A percentile compares a stretch with the other conserved stretches of the same genome.
phyloP scores from a whole-genome alignment of 140 eudicot species.

The Flaveria floridana region DNA sequence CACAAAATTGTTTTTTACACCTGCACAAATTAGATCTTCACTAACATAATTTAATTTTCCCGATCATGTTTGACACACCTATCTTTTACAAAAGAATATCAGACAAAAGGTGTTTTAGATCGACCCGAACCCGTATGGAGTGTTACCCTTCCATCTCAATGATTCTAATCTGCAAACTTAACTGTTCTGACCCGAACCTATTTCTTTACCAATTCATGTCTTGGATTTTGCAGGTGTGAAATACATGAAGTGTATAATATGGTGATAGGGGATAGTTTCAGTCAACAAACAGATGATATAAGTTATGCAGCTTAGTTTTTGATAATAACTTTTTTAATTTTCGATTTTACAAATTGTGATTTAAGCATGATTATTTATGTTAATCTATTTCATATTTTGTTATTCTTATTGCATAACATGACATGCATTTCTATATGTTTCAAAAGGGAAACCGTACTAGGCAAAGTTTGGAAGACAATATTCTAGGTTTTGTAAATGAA shows the following conservation, averaged over 20 bases:
- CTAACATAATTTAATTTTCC: background rate
- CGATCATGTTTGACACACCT: background rate
- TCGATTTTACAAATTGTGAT: constrained; percentile 32
- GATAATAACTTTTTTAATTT: constrained; percentile 3
- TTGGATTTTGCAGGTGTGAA: constrained; percentile 30
- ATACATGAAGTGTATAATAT: constrained; percentile 26
- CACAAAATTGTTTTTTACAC: background rate
- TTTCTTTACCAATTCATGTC: constrained; percentile 1
- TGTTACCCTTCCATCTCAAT: background rate
- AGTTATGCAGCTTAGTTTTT: constrained; percentile 33
- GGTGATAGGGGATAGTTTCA: constrained; percentile 28
- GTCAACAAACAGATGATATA: constrained; percentile 33
- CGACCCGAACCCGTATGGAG: background rate
- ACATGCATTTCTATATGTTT: background rate
- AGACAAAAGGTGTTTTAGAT: background rate
- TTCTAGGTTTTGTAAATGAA: too few relatives aligned
- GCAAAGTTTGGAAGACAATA: too few relatives aligned
- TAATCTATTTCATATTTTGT: constrained; percentile 16
- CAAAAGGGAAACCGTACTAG: background rate
- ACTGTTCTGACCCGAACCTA: background rate
- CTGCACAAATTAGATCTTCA: background rate
- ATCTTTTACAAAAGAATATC: background rate
- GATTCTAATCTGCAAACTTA: background rate
- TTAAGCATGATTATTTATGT: constrained; percentile 25
- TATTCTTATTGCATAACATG: background rate